Percentiles rank a stretch among this genome's conserved stretches.
phyloP scores from a whole-genome alignment of 768 basidiomycete species.

The Trametes cinnabarina region DNA sequence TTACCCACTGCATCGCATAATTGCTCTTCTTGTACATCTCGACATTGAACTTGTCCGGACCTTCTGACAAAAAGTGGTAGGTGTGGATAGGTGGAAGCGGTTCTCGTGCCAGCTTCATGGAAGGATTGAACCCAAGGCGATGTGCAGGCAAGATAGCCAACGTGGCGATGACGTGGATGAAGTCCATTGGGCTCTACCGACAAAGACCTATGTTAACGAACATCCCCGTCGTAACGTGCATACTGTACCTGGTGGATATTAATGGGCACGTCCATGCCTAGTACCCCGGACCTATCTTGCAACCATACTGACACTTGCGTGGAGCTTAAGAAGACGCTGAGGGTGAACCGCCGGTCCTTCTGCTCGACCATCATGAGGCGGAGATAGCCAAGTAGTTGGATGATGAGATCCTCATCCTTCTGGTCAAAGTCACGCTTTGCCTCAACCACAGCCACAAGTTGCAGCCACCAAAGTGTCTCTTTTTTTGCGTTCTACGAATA shows the following conservation, averaged over 20 bases:
- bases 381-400: not conserved
- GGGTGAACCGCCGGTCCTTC: not conserved
- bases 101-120: not conserved
- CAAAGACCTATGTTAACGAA: not conserved
- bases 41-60: not conserved
- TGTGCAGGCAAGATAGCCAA: not conserved
- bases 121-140: not conserved
- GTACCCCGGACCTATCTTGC: not conserved
- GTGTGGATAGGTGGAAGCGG: not conserved
- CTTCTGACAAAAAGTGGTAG: not conserved
- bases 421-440: not conserved
- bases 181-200: not conserved
- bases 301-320: not conserved
- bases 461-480: not conserved
- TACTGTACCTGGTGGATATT: not conserved
- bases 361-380: not conserved
- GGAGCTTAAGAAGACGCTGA: not conserved
- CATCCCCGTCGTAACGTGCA: not conserved
- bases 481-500: no score
- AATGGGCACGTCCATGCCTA: not conserved
- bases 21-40: not conserved
- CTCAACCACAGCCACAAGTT: not conserved
- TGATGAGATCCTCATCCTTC: not conserved
- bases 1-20: not conserved
- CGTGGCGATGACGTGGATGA: not conserved